Percentiles rank a stretch among this genome's conserved stretches.
Evolutionary conservation across 441 rosid genomes (phyloP).

Genomic region (Dalechampia spathulata): DNA sequence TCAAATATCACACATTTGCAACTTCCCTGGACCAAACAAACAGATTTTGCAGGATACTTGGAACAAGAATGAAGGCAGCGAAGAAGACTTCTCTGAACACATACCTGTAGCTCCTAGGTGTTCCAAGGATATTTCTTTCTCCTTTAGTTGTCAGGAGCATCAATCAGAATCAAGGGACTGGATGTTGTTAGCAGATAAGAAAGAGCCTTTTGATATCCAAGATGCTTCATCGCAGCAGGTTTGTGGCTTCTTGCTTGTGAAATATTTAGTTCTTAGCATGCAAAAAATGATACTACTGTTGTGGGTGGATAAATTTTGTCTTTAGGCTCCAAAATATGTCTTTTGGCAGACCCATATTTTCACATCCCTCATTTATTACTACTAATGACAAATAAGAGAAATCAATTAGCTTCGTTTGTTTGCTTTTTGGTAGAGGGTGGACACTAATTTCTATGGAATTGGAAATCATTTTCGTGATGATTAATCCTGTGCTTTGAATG

Average conservation of each 20-base stretch:
- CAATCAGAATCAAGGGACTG: conserved; percentile 2
- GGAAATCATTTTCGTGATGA: neutral
- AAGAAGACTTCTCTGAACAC: neutral
- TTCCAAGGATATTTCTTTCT: conserved; percentile 1
- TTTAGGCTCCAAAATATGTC: no score
- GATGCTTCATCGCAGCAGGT: conserved; percentile 44
- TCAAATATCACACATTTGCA: neutral
- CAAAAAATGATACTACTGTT: no score
- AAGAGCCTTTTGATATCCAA: conserved; percentile 14
- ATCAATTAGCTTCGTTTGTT: neutral
- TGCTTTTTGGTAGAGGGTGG: neutral
- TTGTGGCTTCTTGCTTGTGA: conserved; percentile 7
- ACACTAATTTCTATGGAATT: neutral
- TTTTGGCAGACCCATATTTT: no score
- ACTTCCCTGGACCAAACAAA: neutral
- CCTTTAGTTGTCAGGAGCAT: conserved; percentile 12
- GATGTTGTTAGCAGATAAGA: conserved; percentile 11
- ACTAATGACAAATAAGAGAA: no score
- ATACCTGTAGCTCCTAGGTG: neutral
- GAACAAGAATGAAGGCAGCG: conserved; percentile 1
- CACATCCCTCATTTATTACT: no score
- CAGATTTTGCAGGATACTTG: conserved; percentile 5
- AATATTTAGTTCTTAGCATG: no score
- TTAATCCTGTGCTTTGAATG: neutral
- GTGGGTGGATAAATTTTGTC: no score